Evolutionary conservation across 2,329 filamentous ascomycete species (phyloP).

Genomic region (Ascocoryne sarcoides): DNA sequence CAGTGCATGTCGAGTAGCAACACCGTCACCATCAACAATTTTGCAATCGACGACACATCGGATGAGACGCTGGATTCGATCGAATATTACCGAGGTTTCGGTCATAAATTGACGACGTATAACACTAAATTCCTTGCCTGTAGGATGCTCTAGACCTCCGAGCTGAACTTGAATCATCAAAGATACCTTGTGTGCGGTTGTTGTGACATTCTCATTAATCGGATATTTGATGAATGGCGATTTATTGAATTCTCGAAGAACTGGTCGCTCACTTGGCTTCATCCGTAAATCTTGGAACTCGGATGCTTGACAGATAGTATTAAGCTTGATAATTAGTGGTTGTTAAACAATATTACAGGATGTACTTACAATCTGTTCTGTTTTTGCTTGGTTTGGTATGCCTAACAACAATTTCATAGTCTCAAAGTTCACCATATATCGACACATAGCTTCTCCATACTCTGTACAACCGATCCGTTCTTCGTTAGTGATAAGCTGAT

Average conservation of each 20-base stretch:
- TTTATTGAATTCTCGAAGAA: slow-evolving; percentile 67
- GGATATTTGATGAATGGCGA: slow-evolving; percentile 60
- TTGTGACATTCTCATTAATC: slow-evolving; percentile 57
- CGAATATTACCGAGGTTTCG: slow-evolving; percentile 57
- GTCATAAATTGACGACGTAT: slow-evolving; percentile 46
- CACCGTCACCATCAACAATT: slow-evolving; percentile 48
- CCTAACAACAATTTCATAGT: slow-evolving; percentile 67
- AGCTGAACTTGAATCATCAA: slow-evolving; percentile 70
- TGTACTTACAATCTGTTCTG: slow-evolving; percentile 58
- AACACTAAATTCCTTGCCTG: slow-evolving; percentile 46
- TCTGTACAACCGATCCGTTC: slow-evolving; percentile 53
- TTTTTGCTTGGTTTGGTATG: slow-evolving; percentile 49
- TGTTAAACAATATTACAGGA: slow-evolving; percentile 9
- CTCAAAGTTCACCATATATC: slow-evolving; percentile 70
- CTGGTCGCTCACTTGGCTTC: slow-evolving; percentile 56
- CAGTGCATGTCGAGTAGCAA: slow-evolving; percentile 59
- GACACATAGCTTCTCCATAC: slow-evolving; percentile 73
- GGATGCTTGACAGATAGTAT: slow-evolving; percentile 53
- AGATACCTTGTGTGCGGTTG: slow-evolving; percentile 65
- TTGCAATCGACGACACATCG: slow-evolving; percentile 73
- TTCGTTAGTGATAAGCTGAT: slow-evolving; percentile 43
- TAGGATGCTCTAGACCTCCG: slow-evolving; percentile 54
- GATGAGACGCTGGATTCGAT: slow-evolving; percentile 59
- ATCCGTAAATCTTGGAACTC: slow-evolving; percentile 69
- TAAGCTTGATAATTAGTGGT: slow-evolving; percentile 42